Conservation (phyloP, 2,329 filamentous ascomycete genomes). For the Lachnellula suecica region DNA sequence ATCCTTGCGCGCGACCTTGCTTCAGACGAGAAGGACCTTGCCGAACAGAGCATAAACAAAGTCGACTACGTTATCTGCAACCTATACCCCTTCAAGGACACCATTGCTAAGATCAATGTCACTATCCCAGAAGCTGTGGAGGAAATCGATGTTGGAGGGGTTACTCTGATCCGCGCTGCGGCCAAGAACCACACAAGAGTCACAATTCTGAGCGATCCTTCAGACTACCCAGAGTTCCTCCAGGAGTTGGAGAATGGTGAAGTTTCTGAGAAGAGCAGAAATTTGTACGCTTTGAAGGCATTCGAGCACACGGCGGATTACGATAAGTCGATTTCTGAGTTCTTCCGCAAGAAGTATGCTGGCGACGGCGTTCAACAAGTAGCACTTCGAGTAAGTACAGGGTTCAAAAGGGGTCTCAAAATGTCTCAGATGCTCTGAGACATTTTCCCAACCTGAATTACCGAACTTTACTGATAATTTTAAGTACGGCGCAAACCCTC, state of each 20-base stretch:
- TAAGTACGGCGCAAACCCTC: constrained; percentile 88
- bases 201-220: constrained; percentile 91
- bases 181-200: constrained; percentile 98
- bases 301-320: constrained; percentile 99
- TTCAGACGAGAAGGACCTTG: constrained; percentile 95
- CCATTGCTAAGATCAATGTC: constrained; percentile 93
- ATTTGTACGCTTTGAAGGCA: constrained; percentile 91
- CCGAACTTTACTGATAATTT: background rate
- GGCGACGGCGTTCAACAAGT: constrained; percentile 80
- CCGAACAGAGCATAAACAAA: constrained; percentile 91
- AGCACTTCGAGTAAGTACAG: constrained; percentile 58
- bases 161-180: constrained; percentile 92
- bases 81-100: constrained; percentile 98
- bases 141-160: constrained; percentile 97
- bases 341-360: constrained; percentile 97
- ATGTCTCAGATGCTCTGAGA: background rate
- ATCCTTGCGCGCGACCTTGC: constrained; percentile 94
- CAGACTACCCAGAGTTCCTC: constrained; percentile 92
- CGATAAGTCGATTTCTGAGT: constrained; percentile 89
- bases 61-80: constrained; percentile 98
- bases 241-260: constrained; percentile 85
- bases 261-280: constrained; percentile 80
- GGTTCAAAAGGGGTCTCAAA: background rate
- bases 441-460: background rate
- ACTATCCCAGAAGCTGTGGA: constrained; percentile 96